phyloP scores from a whole-genome alignment of 108 stramenopile genomes.

The Pelagomonas calceolata region DNA sequence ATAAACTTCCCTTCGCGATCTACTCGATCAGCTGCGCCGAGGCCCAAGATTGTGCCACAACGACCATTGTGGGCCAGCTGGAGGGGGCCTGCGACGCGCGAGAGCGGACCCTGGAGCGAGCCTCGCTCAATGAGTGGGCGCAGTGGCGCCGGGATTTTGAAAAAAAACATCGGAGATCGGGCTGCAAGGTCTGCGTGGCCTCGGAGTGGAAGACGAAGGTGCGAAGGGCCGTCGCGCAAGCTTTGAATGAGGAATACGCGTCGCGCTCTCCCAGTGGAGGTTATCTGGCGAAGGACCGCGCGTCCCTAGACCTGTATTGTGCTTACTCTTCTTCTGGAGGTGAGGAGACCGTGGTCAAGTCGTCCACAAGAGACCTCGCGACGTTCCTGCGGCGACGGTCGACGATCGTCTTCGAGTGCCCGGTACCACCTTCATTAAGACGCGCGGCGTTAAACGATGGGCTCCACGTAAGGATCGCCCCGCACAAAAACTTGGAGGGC shows the following conservation, averaged over 20 bases:
- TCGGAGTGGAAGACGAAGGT: background rate
- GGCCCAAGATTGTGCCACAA: background rate
- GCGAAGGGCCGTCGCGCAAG: no score
- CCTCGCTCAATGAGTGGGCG: background rate
- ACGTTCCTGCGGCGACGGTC: background rate
- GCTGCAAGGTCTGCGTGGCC: background rate
- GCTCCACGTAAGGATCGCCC: no score
- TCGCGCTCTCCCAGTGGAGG: no score
- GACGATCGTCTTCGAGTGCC: background rate
- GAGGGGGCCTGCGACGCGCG: constrained; percentile 1
- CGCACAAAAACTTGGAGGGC: no score
- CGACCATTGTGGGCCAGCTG: background rate
- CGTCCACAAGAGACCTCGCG: background rate
- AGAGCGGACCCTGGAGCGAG: background rate
- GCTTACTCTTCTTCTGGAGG: background rate
- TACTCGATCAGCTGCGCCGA: background rate
- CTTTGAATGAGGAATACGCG: no score
- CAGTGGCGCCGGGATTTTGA: background rate
- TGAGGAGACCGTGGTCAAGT: background rate
- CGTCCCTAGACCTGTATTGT: background rate
- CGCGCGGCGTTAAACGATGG: no score
- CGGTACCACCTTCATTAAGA: background rate
- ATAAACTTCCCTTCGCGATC: background rate
- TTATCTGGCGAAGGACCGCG: no score
- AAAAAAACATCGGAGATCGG: no score